phyloP scores from a whole-genome alignment of 768 basidiomycete species.

The Phanerochaete sordida region DNA sequence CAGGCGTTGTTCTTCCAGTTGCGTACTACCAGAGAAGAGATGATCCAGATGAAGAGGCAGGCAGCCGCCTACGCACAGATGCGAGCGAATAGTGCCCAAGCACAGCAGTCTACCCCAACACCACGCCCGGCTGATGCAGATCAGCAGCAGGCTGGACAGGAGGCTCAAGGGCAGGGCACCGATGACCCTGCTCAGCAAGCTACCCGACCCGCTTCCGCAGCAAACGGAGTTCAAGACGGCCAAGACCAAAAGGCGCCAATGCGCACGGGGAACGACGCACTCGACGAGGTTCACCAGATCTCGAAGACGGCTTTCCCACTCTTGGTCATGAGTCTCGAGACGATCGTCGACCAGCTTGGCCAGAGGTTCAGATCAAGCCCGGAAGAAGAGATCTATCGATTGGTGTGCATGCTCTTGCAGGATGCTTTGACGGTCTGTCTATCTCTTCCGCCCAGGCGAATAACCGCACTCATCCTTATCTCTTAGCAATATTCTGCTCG shows the following conservation, averaged over 20 bases:
- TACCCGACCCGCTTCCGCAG: no score
- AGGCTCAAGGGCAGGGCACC: not conserved
- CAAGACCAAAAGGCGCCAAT: constrained; percentile 46
- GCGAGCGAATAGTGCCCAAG: not conserved
- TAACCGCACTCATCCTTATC: not conserved
- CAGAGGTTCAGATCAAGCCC: constrained; percentile 82
- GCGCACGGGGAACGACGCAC: constrained; percentile 69
- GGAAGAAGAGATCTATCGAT: constrained; percentile 85
- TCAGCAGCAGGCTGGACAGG: constrained; percentile 14
- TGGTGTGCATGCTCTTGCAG: constrained; percentile 80
- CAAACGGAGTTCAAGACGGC: constrained; percentile 11
- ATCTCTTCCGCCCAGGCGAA: not conserved
- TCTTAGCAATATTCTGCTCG: constrained; percentile 64
- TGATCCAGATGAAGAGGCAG: constrained; percentile 44
- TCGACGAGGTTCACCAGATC: constrained; percentile 91
- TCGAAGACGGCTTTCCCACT: constrained; percentile 96
- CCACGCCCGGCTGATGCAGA: not conserved
- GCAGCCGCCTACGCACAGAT: not conserved
- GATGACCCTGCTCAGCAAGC: not conserved
- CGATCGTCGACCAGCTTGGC: constrained; percentile 92
- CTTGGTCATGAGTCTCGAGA: constrained; percentile 92
- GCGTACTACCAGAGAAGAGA: constrained; percentile 79
- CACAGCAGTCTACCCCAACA: constrained; percentile 15
- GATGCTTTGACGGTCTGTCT: constrained; percentile 77
- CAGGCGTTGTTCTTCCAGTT: constrained; percentile 95